Evolutionary conservation across 2,329 filamentous ascomycete genomes (phyloP).

Genomic region (Diplodia scrobiculata): DNA sequence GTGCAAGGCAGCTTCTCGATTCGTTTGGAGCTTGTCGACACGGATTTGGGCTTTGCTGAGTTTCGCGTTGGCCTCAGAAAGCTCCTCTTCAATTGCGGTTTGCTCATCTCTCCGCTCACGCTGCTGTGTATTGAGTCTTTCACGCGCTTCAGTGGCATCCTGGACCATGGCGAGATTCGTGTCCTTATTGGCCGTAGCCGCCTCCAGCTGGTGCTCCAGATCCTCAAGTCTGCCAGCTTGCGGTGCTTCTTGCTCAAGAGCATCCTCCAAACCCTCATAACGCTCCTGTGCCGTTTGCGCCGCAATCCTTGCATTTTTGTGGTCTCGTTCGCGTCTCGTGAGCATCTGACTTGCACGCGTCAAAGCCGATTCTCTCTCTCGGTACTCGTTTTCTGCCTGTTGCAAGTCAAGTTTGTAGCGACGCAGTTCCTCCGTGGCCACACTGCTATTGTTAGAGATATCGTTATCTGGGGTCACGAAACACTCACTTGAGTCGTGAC

Average conservation of each 20-base stretch:
- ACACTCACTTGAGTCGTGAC: conserved; percentile 60
- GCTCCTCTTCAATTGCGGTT: conserved; percentile 36
- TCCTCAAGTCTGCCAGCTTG: conserved; percentile 60
- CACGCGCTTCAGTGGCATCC: conserved; percentile 53
- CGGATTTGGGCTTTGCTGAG: conserved; percentile 39
- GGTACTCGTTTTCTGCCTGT: conserved; percentile 52
- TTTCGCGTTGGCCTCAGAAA: conserved; percentile 32
- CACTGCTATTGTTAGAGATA: background rate
- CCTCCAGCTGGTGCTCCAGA: conserved; percentile 55
- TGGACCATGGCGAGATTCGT: conserved; percentile 47
- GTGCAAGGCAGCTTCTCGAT: conserved; percentile 43
- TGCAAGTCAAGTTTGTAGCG: conserved; percentile 39
- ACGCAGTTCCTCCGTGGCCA: conserved; percentile 6
- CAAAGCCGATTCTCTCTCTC: conserved; percentile 43
- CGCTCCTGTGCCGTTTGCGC: conserved; percentile 62
- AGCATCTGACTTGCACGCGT: conserved; percentile 56
- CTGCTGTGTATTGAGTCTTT: conserved; percentile 46
- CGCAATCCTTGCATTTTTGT: conserved; percentile 53
- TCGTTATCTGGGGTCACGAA: background rate
- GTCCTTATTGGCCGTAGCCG: conserved; percentile 54
- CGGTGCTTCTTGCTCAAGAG: conserved; percentile 59
- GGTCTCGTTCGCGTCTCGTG: conserved; percentile 52
- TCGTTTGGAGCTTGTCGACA: conserved; percentile 38
- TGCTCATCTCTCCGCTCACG: conserved; percentile 38
- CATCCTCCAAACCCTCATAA: conserved; percentile 65